Evolutionary conservation across 345 rosid species (phyloP).

Genomic region (Murraya paniculata): DNA sequence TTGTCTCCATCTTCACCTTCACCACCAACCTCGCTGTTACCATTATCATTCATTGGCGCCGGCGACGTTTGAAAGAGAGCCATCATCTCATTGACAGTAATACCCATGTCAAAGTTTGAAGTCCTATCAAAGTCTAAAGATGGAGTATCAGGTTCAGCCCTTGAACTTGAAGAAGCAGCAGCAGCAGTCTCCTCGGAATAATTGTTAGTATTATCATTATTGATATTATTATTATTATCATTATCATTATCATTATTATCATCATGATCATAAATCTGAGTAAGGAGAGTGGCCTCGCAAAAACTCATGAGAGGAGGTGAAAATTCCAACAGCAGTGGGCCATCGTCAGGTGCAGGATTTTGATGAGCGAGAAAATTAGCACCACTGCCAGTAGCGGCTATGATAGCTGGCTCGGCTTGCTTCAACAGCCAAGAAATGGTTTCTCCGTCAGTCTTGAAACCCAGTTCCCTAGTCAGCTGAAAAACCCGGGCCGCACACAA

Average conservation of each 20-base stretch:
- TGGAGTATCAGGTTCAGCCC: neutral
- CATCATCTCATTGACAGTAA: constrained; percentile 15
- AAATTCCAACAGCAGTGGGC: neutral
- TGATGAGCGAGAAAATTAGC: neutral
- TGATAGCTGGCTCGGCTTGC: constrained; percentile 28
- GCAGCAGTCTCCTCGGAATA: neutral
- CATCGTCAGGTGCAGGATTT: neutral
- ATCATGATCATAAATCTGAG: neutral
- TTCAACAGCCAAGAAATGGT: constrained; percentile 33
- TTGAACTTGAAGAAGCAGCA: neutral
- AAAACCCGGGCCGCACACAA: constrained; percentile 26
- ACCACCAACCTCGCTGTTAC: neutral
- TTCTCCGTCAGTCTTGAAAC: constrained; percentile 27
- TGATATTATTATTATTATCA: too few relatives aligned
- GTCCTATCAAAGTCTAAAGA: constrained; percentile 13
- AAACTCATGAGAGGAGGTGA: neutral
- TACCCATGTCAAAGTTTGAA: constrained; percentile 9
- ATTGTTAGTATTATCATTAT: neutral
- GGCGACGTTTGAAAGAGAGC: neutral
- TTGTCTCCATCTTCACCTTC: neutral
- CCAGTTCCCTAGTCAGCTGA: constrained; percentile 30
- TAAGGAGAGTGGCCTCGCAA: neutral
- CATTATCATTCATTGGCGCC: neutral
- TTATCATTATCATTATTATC: neutral
- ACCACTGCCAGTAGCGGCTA: constrained; percentile 16